A percentile compares a stretch with the other conserved stretches of the same genome.
These are phyloP conservation scores for Cryptosporidium sp. DNA, from an alignment of 169 alveolate genomes.

Conservation along the genomic window DNA sequence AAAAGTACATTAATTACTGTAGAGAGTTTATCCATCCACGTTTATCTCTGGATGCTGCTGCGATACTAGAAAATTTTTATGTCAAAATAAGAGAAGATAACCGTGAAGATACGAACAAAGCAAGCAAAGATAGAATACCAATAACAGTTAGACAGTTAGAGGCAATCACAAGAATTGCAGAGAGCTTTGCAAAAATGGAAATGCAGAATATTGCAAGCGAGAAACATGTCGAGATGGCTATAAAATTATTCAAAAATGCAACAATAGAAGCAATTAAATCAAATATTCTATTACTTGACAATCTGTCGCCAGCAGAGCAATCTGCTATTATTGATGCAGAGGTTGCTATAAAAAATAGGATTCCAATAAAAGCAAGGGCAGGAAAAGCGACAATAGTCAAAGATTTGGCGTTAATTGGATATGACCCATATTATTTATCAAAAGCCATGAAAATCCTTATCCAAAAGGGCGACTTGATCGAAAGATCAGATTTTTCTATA, in stretches of 20 bases:
- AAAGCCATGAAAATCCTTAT: slow-evolving; percentile 62
- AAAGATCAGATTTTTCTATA: slow-evolving; percentile 61
- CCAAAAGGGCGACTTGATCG: slow-evolving; percentile 57
- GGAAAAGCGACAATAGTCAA: slow-evolving; percentile 44
- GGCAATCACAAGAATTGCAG: slow-evolving; percentile 97
- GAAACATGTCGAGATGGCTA: slow-evolving; percentile 91
- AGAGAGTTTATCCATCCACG: slow-evolving; percentile 92
- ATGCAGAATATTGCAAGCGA: slow-evolving; percentile 88
- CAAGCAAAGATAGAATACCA: slow-evolving; percentile 90
- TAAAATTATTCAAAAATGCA: slow-evolving; percentile 89
- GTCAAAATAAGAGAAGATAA: slow-evolving; percentile 94
- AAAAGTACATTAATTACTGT: slow-evolving; percentile 91
- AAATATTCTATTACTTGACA: slow-evolving; percentile 84
- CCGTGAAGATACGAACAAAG: slow-evolving; percentile 82
- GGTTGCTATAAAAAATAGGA: slow-evolving; percentile 68
- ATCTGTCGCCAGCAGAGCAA: slow-evolving; percentile 87
- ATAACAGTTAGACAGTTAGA: slow-evolving; percentile 99
- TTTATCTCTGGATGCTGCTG: slow-evolving; percentile 95
- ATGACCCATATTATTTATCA: slow-evolving; percentile 60
- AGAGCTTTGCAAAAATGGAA: slow-evolving; percentile 92
- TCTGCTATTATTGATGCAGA: slow-evolving; percentile 71
- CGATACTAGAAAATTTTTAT: slow-evolving; percentile 93
- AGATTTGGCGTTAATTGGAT: slow-evolving; percentile 56
- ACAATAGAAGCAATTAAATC: slow-evolving; percentile 90
- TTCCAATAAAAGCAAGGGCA: slow-evolving; percentile 66